A percentile compares a stretch with the other conserved stretches of the same genome.
Conservation (phyloP, 2,329 filamentous ascomycete species). For the Huntiella omanensis region DNA sequence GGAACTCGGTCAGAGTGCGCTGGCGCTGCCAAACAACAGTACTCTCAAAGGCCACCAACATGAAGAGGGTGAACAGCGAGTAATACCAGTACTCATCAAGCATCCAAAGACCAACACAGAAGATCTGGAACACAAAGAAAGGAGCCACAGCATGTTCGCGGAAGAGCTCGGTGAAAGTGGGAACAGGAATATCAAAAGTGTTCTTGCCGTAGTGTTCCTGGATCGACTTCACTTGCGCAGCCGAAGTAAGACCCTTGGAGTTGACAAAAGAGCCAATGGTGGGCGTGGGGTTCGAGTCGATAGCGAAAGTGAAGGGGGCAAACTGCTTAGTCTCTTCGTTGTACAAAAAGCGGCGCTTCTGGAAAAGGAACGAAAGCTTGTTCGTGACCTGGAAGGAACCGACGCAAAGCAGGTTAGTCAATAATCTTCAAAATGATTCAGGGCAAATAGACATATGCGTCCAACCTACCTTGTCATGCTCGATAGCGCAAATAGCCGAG, state of each 20-base stretch:
- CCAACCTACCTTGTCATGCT: slow-evolving; percentile 46
- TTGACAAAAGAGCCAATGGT: slow-evolving; percentile 59
- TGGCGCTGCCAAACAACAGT: slow-evolving; percentile 99
- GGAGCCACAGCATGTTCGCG: slow-evolving; percentile 96
- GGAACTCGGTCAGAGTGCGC: slow-evolving; percentile 86
- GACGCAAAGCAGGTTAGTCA: slow-evolving; percentile 2
- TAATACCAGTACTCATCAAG: slow-evolving; percentile 99
- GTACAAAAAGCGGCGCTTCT: slow-evolving; percentile 93
- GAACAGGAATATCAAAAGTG: slow-evolving; percentile 93
- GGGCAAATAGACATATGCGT: not conserved
- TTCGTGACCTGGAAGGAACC: slow-evolving; percentile 36
- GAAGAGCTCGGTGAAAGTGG: slow-evolving; percentile 88
- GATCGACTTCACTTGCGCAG: slow-evolving; percentile 58
- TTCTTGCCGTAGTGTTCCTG: slow-evolving; percentile 91
- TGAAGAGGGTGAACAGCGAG: slow-evolving; percentile 94
- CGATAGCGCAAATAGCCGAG: slow-evolving; percentile 68
- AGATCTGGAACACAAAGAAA: slow-evolving; percentile 98
- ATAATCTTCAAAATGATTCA: not conserved
- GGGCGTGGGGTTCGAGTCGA: slow-evolving; percentile 75
- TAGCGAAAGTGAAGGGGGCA: slow-evolving; percentile 59
- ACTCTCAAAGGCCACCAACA: slow-evolving; percentile 94
- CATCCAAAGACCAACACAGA: slow-evolving; percentile 97
- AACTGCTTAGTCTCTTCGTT: slow-evolving; percentile 54
- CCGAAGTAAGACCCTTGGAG: slow-evolving; percentile 53
- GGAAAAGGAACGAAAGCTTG: slow-evolving; percentile 81